Evolutionary conservation across 805 yeast genomes (phyloP), one percentile per base, ranked within the genome.

Genomic region (Ogataea ramenticola): DNA sequence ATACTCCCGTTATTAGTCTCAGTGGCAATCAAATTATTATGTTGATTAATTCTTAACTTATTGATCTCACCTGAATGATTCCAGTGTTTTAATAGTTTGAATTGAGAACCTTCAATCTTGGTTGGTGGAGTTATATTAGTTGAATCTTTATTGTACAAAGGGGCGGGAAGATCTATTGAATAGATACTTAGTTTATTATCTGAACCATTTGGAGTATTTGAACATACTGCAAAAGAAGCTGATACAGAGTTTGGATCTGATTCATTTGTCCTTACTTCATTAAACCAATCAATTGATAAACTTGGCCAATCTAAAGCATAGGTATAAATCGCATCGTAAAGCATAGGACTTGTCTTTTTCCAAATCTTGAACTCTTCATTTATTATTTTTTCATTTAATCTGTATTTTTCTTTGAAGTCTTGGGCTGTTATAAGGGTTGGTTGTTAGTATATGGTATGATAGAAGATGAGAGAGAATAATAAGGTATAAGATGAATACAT

Each of bases 281-380:
- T 83, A 31, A 84, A 65, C 79, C 88, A 85, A 50, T 81, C 77
- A 16, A 84, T 73, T 0, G 89, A 70, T 47, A 86, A 63, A 15
- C 87, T 77, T 1, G 95, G 95, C 76, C 80, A 80, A 42, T 78
- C 74, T 22, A 80, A 65, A 9, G 83, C 79, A 40, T 74, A 75
- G 3, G 93, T 82, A 49, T 84, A 80, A 39, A 87, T 68, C 48
- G 82, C 74, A 52, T 82, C 86, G 61, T 87, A 87, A 47, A 87
- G 67, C 50, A 85, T 68, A 3, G 95, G 95, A 14, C 85, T 82
- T 2, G 91, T 76, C 55, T 86, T 86, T 60, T 86, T 87, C 96
- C 96, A 87, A 46, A 81, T 75, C 53, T 78, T 78, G 68, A 74
- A 84, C 64, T 85, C 93, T 61, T 85, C 95, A 54, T 85, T 85